Evolutionary conservation across 495 filamentous ascomycete species (phyloP), one percentile per base, ranked within the genome.

Genomic region (Penicillium maclennaniae): DNA sequence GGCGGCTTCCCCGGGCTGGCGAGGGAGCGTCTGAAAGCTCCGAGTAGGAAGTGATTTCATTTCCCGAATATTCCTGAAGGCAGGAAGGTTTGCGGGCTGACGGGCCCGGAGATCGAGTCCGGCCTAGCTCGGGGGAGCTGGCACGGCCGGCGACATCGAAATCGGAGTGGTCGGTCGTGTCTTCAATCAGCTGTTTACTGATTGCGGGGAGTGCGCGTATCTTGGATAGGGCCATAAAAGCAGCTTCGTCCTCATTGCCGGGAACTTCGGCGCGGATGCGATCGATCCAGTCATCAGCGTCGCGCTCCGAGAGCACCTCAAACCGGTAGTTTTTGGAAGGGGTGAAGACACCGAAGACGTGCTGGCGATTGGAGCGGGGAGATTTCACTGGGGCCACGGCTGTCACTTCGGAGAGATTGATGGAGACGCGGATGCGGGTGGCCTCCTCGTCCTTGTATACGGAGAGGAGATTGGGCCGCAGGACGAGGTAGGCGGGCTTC

Each of bases 391-490:
- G 78, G 1, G 91, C 88, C 28, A 96, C 88, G 4, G 92, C 92
- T 5, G 92, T 96, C 51, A 97, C 79, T 53, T 98, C 93, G 31
- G 89, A 88, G 41, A 97, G 81, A 62, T 82, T 83, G 55, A 98
- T 83, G 59, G 95, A 91, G 60, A 90, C 87, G 21, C 89, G 85
- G 7, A 98, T 81, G 65, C 92, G 90, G 59, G 87, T 88, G 63
- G 95, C 91, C 60, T 89, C 86, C 49, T 91, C 83, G 58, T 91
- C 86, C 65, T 93, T 92, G 83, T 98, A 98, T 55, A 95, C 90
- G 34, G 90, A 97, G 20, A 97, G 81, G n/a, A 89, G 79, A 62
- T 95, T 95, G 1, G 92, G 91, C 43, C 93, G 87, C 27, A 98
- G 84, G 38, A 97, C 92, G 25, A 98, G 79, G 69, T 89, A 92